Percentiles rank a stretch among this genome's conserved stretches.
Conservation (phyloP, 2,329 filamentous ascomycete species). For the Aspergillus sp. region DNA sequence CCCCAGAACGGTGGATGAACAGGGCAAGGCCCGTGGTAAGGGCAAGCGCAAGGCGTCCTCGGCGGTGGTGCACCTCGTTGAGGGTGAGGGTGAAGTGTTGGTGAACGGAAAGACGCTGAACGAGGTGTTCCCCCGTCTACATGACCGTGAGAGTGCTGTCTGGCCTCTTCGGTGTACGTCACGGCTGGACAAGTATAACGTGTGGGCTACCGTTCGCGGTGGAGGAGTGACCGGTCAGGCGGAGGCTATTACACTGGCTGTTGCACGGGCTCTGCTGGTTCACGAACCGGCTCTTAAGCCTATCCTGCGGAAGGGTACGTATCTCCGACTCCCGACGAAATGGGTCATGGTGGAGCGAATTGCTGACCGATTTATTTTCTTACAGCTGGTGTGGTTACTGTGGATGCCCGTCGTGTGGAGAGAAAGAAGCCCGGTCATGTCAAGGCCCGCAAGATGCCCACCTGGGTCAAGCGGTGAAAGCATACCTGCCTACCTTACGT, state of each 20-base stretch:
- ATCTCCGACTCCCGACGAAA: background rate
- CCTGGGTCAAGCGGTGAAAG: conserved; percentile 84
- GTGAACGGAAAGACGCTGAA: conserved; percentile 87
- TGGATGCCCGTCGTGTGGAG: conserved; percentile 88
- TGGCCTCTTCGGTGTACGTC: conserved; percentile 86
- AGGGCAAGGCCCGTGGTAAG: conserved; percentile 75
- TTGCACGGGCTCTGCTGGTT: conserved; percentile 82
- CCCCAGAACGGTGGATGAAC: conserved; percentile 68
- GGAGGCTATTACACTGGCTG: conserved; percentile 86
- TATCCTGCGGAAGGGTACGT: conserved; percentile 82
- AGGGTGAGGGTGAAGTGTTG: conserved; percentile 86
- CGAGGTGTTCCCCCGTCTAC: conserved; percentile 80
- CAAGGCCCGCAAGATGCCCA: conserved; percentile 96
- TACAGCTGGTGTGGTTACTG: conserved; percentile 85
- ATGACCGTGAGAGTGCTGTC: conserved; percentile 90
- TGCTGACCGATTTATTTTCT: conserved; percentile 24
- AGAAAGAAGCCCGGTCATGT: conserved; percentile 96
- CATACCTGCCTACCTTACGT: background rate
- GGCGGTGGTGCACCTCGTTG: conserved; percentile 83
- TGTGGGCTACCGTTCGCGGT: conserved; percentile 81
- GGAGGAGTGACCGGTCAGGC: conserved; percentile 94
- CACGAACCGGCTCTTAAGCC: conserved; percentile 94
- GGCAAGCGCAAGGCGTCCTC: conserved; percentile 86
- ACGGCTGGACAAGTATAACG: conserved; percentile 92
- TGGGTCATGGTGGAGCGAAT: background rate